Evolutionary conservation across 345 rosid species (phyloP).

Genomic region (Eucalyptus regnans): DNA sequence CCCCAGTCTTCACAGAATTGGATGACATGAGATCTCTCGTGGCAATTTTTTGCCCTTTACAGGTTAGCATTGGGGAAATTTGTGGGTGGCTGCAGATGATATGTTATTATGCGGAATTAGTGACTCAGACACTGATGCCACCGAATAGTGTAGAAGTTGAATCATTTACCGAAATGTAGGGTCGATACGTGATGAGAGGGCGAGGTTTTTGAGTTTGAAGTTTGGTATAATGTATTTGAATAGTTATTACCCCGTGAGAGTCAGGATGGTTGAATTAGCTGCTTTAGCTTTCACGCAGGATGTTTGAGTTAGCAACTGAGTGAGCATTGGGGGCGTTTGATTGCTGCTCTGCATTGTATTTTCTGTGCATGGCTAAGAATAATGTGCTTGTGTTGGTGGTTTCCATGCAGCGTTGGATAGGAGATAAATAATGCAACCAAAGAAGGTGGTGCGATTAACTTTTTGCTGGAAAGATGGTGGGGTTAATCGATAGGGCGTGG

Average conservation of each 20-base stretch:
- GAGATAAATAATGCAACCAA: not conserved
- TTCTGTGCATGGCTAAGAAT: not conserved
- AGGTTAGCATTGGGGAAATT: not conserved
- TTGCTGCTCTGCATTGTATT: not conserved
- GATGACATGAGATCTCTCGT: not conserved
- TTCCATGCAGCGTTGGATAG: not conserved
- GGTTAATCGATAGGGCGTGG: not conserved
- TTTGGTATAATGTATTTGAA: not conserved
- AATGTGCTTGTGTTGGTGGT: not conserved
- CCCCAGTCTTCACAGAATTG: not conserved
- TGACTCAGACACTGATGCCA: not conserved
- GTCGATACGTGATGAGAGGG: not conserved
- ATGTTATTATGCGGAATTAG: not conserved
- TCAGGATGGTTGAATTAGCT: not conserved
- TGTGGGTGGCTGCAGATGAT: not conserved
- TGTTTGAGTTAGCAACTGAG: not conserved
- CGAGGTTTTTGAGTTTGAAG: not conserved
- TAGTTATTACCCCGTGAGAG: not conserved
- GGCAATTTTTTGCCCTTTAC: not conserved
- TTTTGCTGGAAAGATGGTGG: not conserved
- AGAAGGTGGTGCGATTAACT: not conserved
- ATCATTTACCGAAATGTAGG: not conserved
- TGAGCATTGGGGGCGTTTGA: not conserved
- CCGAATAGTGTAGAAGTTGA: not conserved
- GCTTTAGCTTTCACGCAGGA: not conserved